Evolutionary conservation across 2,329 filamentous ascomycete genomes (phyloP).

Genomic region (Shiraia bambusicola): DNA sequence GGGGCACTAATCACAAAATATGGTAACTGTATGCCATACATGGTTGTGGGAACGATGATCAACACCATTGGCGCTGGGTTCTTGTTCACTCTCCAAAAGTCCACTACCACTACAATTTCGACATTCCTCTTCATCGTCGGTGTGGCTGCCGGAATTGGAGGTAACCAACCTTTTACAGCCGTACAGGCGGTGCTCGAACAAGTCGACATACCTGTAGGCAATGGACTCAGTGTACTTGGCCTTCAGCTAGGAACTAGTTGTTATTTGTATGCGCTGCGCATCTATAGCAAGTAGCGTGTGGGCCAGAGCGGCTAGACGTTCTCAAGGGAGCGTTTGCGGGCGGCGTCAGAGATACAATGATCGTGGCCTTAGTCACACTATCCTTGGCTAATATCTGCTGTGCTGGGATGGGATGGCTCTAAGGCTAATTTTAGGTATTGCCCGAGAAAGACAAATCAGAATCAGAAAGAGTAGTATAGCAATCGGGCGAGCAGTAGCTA

Average conservation of each 20-base stretch:
- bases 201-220: constrained; percentile 40
- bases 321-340: background rate
- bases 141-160: constrained; percentile 1
- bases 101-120: background rate
- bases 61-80: constrained; percentile 1
- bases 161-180: background rate
- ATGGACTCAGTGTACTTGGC: constrained; percentile 48
- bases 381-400: background rate
- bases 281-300: background rate
- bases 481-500: too few species aligned
- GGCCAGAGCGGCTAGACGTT: background rate
- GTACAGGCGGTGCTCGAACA: constrained; percentile 3
- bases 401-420: background rate
- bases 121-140: constrained; percentile 1
- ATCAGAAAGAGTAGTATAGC: background rate
- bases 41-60: constrained; percentile 2
- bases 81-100: background rate
- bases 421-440: background rate
- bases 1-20: constrained; percentile 7
- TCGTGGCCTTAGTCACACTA: background rate
- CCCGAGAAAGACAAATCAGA: background rate
- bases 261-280: background rate
- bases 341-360: background rate
- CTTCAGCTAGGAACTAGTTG: background rate
- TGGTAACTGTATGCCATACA: constrained; percentile 23